A percentile compares a stretch with the other conserved stretches of the same genome.
Conservation (phyloP, 352 stramenopile genomes). For the Lagenidium sp. region DNA sequence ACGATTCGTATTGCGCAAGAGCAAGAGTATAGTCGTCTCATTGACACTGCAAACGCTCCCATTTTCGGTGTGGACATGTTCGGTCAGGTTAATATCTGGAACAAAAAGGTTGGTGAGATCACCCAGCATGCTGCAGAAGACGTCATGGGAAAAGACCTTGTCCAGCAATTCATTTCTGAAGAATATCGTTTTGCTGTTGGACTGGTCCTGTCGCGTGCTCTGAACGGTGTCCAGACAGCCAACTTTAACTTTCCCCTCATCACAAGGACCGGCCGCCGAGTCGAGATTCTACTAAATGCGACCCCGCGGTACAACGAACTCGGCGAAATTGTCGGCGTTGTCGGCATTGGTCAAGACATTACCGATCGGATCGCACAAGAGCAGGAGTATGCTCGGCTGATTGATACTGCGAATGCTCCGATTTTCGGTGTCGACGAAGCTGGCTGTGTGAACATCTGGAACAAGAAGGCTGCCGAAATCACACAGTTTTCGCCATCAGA, state of each 20-base stretch:
- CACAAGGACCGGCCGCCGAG: constrained; percentile 55
- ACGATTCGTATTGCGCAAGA: constrained; percentile 80
- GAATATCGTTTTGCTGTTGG: constrained; percentile 57
- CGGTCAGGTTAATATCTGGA: constrained; percentile 84
- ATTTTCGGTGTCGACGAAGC: constrained; percentile 86
- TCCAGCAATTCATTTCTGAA: constrained; percentile 85
- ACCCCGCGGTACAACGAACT: constrained; percentile 69
- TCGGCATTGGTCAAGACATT: constrained; percentile 81
- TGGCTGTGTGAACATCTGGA: constrained; percentile 85
- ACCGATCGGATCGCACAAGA: constrained; percentile 87
- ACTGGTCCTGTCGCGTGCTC: constrained; percentile 50
- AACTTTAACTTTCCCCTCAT: constrained; percentile 85
- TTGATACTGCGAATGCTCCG: constrained; percentile 86
- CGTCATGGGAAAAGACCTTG: constrained; percentile 82
- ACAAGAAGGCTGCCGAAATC: constrained; percentile 87
- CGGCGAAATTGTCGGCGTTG: constrained; percentile 70
- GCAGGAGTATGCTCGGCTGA: constrained; percentile 80
- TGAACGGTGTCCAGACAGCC: constrained; percentile 60
- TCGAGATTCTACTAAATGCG: constrained; percentile 76
- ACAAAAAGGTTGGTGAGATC: constrained; percentile 86
- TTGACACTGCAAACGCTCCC: constrained; percentile 83
- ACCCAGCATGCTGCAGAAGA: constrained; percentile 85
- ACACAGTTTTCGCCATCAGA: constrained; percentile 87
- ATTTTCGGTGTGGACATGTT: constrained; percentile 83
- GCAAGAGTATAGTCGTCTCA: constrained; percentile 79